Conservation (phyloP, 164 flowering plant genomes). For the Liquidambar formosana region DNA sequence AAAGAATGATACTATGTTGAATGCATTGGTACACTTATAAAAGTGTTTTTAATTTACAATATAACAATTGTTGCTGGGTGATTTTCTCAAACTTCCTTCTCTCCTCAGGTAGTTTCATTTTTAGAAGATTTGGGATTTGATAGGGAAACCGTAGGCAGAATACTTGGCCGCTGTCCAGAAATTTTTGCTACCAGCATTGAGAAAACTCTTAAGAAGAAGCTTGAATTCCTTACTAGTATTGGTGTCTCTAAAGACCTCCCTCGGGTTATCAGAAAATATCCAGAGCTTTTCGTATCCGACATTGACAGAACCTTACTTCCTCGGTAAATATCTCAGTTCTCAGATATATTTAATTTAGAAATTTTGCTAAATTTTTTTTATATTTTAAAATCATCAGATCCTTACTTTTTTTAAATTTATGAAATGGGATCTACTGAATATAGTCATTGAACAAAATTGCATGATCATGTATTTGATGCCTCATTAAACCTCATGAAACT, state of each 20-base stretch:
- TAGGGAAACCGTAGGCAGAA: conserved; percentile 47
- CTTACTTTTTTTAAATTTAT: not conserved
- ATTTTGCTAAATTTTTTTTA: not conserved
- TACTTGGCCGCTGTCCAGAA: conserved; percentile 81
- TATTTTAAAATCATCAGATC: not conserved
- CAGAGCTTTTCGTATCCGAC: conserved; percentile 78
- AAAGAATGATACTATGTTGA: no score
- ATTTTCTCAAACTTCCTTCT: conserved; percentile 2
- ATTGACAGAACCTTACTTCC: conserved; percentile 59
- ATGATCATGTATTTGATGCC: no score
- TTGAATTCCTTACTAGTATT: conserved; percentile 51
- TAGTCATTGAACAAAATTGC: not conserved
- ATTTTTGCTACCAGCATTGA: conserved; percentile 67
- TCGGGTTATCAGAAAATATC: conserved; percentile 75
- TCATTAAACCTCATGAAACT: no score
- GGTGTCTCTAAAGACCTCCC: conserved; percentile 62
- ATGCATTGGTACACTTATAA: not conserved
- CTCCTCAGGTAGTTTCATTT: conserved; percentile 64
- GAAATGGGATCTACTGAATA: not conserved
- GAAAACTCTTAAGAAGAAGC: conserved; percentile 65
- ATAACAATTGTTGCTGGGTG: not conserved
- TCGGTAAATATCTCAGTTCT: conserved; percentile 44
- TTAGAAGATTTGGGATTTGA: conserved; percentile 71
- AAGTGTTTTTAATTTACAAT: not conserved
- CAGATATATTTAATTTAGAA: not conserved